phyloP scores from a whole-genome alignment of 345 rosid genomes.

The Excoecaria cochinchinensis region DNA sequence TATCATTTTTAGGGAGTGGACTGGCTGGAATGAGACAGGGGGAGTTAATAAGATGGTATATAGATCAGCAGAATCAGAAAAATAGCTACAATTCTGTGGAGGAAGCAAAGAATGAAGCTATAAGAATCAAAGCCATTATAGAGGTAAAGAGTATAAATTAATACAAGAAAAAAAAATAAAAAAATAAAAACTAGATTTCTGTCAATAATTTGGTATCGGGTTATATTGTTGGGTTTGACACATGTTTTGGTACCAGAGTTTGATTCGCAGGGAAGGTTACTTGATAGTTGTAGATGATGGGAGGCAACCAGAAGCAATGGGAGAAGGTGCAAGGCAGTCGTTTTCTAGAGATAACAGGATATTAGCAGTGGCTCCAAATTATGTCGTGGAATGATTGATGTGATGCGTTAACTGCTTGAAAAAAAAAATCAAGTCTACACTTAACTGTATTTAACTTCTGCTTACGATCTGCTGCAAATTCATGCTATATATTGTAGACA shows the following conservation, averaged over 20 bases:
- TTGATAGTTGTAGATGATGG: conserved; percentile 82
- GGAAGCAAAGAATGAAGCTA: conserved; percentile 67
- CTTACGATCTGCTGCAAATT: neutral
- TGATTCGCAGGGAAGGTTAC: conserved; percentile 83
- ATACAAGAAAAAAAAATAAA: too few relatives aligned
- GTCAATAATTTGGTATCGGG: neutral
- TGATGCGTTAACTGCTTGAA: too few relatives aligned
- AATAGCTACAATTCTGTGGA: conserved; percentile 64
- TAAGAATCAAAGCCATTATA: conserved; percentile 68
- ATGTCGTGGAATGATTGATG: conserved; percentile 51
- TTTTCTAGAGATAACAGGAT: conserved; percentile 70
- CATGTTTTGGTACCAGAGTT: conserved; percentile 43
- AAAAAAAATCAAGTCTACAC: too few relatives aligned
- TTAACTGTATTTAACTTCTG: neutral
- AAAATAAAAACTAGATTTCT: neutral
- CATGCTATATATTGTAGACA: neutral
- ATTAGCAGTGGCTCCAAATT: conserved; percentile 87
- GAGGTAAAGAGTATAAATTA: conserved; percentile 81
- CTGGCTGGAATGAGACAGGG: conserved; percentile 85
- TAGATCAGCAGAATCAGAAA: conserved; percentile 84
- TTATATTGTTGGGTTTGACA: neutral
- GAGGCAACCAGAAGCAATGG: conserved; percentile 30
- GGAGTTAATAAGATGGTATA: conserved; percentile 82
- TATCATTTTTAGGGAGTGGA: conserved; percentile 50
- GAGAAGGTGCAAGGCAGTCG: conserved; percentile 42